Evolutionary conservation across 495 filamentous ascomycete genomes (phyloP).

Genomic region (Xylaria telfairii): DNA sequence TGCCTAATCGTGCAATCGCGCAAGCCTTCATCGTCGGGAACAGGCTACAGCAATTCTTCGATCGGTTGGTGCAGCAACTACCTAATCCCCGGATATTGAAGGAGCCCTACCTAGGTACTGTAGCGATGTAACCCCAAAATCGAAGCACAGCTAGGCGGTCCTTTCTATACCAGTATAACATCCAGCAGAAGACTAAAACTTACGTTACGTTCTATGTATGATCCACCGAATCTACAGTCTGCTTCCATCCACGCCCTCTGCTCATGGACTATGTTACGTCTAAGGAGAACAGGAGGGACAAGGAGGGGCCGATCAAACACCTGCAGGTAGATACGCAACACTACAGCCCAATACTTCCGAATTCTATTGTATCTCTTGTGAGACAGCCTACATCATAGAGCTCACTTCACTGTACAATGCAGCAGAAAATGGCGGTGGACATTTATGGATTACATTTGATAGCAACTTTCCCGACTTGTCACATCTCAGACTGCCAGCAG

Average conservation of each 20-base stretch:
- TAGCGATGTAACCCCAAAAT: not conserved
- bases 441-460: constrained; percentile 38
- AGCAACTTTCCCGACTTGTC: constrained; percentile 30
- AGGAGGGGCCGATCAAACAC: constrained; percentile 22
- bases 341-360: not conserved
- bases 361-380: not conserved
- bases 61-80: not conserved
- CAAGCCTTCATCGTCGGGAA: not conserved
- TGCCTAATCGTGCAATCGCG: no score
- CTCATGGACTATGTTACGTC: no score
- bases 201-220: no score
- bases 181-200: not conserved
- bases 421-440: constrained; percentile 13
- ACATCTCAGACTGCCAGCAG: constrained; percentile 36
- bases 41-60: constrained; percentile 2
- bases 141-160: not conserved
- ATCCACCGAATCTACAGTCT: not conserved
- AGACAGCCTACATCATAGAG: not conserved
- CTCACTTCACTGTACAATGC: not conserved
- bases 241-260: not conserved
- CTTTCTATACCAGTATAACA: not conserved
- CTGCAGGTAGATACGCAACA: constrained; percentile 7
- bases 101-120: no score
- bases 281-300: no score
- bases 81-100: not conserved